Conservation (phyloP, 805 yeast species). For the Kazachstania africana region DNA sequence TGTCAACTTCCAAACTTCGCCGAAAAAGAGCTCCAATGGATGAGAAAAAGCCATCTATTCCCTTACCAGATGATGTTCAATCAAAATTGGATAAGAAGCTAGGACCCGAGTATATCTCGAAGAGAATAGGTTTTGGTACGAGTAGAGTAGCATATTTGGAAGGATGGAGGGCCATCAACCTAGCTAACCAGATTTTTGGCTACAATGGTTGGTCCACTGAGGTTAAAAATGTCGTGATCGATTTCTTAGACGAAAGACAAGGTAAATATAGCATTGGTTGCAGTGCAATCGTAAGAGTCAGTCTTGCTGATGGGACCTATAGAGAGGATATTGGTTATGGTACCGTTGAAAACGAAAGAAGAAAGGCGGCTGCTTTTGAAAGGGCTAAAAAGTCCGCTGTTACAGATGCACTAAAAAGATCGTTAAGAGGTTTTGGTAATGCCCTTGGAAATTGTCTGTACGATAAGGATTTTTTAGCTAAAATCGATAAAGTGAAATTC, state of each 20-base stretch:
- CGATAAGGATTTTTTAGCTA: slow-evolving; percentile 51
- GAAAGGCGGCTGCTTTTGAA: slow-evolving; percentile 68
- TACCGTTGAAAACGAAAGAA: slow-evolving; percentile 61
- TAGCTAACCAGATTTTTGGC: slow-evolving; percentile 75
- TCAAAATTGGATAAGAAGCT: slow-evolving; percentile 34
- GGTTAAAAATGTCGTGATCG: slow-evolving; percentile 51
- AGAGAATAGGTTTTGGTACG: slow-evolving; percentile 66
- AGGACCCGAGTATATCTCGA: slow-evolving; percentile 72
- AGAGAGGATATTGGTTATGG: slow-evolving; percentile 84
- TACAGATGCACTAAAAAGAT: slow-evolving; percentile 72
- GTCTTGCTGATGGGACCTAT: slow-evolving; percentile 63
- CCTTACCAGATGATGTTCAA: slow-evolving; percentile 24
- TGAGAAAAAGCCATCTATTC: slow-evolving; percentile 10
- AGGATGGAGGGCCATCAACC: slow-evolving; percentile 72
- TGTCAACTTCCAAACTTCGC: too few relatives aligned
- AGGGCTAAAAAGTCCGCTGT: slow-evolving; percentile 76
- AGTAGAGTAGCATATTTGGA: slow-evolving; percentile 60
- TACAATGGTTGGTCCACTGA: slow-evolving; percentile 78
- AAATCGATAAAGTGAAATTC: slow-evolving; percentile 32
- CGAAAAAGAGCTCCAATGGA: slow-evolving; percentile 15
- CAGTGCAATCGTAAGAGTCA: slow-evolving; percentile 61
- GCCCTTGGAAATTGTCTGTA: slow-evolving; percentile 78
- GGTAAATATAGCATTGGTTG: slow-evolving; percentile 54
- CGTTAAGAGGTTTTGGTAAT: slow-evolving; percentile 71
- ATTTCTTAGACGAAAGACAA: slow-evolving; percentile 54